phyloP scores from a whole-genome alignment of 2,329 filamentous ascomycete genomes.

The Paracorniculantispora psalliotae region DNA sequence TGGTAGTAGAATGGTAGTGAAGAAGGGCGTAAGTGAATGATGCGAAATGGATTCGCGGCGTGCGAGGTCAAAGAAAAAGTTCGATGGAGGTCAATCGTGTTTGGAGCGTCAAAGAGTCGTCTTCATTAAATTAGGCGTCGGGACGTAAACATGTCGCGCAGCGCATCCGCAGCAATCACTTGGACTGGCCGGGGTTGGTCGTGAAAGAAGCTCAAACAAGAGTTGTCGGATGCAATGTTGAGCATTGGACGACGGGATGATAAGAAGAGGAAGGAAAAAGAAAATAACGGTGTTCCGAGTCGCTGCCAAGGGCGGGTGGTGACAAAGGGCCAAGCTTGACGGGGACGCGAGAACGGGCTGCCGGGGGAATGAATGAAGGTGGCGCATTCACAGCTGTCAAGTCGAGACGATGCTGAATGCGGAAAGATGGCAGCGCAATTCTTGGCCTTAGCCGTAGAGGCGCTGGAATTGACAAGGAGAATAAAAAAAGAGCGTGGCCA shows the following conservation, averaged over 20 bases:
- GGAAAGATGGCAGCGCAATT: neutral
- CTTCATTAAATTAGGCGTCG: neutral
- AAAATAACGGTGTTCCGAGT: neutral
- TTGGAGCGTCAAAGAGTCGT: neutral
- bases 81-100: slow-evolving; percentile 16
- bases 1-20: neutral
- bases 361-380: neutral
- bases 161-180: neutral
- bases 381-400: neutral
- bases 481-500: neutral
- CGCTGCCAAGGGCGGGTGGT: neutral
- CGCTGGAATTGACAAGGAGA: neutral
- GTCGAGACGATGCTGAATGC: neutral
- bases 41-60: neutral
- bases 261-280: neutral
- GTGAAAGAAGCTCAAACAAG: neutral
- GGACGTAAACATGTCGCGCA: neutral
- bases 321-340: slow-evolving; percentile 1
- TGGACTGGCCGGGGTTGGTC: neutral
- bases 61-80: neutral
- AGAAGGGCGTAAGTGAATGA: neutral
- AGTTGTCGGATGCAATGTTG: neutral
- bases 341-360: neutral
- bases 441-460: neutral
- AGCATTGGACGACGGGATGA: neutral